Percentiles rank a stretch among this genome's conserved stretches.
phyloP scores from a whole-genome alignment of 1,284 basidiomycete species.

The Tilletia caries region DNA sequence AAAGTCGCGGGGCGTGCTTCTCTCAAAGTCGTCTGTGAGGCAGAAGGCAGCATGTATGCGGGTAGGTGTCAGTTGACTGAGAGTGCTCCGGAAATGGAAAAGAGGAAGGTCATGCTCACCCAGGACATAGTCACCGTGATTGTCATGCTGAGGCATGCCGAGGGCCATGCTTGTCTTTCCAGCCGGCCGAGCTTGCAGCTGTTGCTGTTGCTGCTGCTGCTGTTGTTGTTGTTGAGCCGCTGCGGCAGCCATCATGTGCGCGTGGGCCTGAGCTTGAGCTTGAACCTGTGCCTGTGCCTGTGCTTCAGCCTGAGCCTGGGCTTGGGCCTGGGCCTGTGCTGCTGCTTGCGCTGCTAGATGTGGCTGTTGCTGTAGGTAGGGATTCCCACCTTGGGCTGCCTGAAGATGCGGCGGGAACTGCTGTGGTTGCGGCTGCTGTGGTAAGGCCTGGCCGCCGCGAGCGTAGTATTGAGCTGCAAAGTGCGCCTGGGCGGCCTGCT shows the following conservation, averaged over 20 bases:
- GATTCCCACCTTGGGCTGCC: too few species aligned
- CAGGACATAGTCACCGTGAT: conserved; percentile 23
- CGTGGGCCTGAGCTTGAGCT: neutral
- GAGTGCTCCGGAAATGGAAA: neutral
- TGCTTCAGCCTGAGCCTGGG: too few species aligned
- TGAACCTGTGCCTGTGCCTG: too few species aligned
- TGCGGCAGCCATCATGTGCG: conserved; percentile 11
- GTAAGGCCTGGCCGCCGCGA: neutral
- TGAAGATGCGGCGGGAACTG: neutral
- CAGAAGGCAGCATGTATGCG: too few species aligned
- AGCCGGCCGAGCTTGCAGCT: neutral
- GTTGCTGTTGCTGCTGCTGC: conserved; percentile 9
- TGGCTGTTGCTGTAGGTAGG: neutral
- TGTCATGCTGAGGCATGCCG: conserved; percentile 20
- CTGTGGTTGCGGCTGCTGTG: neutral
- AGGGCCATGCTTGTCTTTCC: conserved; percentile 15
- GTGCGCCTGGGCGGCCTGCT: neutral
- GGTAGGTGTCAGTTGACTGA: neutral
- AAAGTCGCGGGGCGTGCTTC: conserved; percentile 41
- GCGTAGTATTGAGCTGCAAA: conserved; percentile 2
- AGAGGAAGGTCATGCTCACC: neutral
- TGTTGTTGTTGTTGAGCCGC: conserved; percentile 6
- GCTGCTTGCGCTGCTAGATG: neutral
- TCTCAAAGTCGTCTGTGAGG: conserved; percentile 43
- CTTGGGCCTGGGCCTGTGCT: too few species aligned